Evolutionary conservation across 2,329 filamentous ascomycete species (phyloP).

Genomic region (Arachnomyces sp.): DNA sequence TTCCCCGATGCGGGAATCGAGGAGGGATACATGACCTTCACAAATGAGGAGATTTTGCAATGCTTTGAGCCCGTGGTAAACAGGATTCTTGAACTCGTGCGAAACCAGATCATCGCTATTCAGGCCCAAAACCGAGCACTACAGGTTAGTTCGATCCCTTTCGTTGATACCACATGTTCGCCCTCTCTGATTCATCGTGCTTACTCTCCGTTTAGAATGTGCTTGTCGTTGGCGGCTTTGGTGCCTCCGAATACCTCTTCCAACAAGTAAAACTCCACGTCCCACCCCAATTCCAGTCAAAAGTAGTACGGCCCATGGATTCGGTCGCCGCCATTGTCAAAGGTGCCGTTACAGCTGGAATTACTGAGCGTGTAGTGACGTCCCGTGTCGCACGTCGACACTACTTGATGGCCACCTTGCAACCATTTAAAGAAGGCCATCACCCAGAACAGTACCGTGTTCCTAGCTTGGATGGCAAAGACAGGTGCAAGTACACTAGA

Average conservation of each 20-base stretch:
- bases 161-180: background rate
- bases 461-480: conserved; percentile 90
- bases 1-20: conserved; percentile 97
- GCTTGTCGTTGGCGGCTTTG: conserved; percentile 93
- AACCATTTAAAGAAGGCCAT: conserved; percentile 98
- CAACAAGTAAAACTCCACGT: conserved; percentile 99
- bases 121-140: conserved; percentile 91
- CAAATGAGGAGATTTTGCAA: conserved; percentile 96
- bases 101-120: conserved; percentile 98
- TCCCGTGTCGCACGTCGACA: conserved; percentile 94
- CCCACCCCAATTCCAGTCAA: conserved; percentile 94
- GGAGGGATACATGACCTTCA: conserved; percentile 99
- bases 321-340: conserved; percentile 98
- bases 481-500: conserved; percentile 95
- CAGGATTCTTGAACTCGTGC: conserved; percentile 87
- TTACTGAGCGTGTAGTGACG: conserved; percentile 92
- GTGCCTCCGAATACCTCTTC: conserved; percentile 97
- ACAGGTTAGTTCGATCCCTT: conserved; percentile 48
- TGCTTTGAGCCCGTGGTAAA: conserved; percentile 99
- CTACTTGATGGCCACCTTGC: conserved; percentile 97
- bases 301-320: conserved; percentile 98
- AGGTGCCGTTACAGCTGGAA: conserved; percentile 93
- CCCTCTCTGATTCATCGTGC: conserved; percentile 5
- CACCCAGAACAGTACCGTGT: conserved; percentile 98
- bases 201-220: conserved; percentile 58